A percentile compares a stretch with the other conserved stretches of the same genome.
These are phyloP conservation scores for Draba incana DNA, from an alignment of 345 rosid species.

Conservation along the genomic window DNA sequence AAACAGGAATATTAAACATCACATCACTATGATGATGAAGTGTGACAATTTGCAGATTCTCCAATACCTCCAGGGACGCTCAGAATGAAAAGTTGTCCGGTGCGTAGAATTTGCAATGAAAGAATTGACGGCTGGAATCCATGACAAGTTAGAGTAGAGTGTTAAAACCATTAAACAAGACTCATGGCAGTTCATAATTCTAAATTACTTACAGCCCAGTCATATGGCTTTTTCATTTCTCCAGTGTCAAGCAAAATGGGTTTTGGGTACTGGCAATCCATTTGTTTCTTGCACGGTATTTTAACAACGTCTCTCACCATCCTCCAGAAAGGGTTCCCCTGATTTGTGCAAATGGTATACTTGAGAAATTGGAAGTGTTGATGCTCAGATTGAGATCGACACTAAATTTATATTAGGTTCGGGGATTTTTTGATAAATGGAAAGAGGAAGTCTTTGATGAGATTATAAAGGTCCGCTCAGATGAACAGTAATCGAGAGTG, in stretches of 20 bases:
- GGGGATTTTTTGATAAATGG: too few relatives aligned
- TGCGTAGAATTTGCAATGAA: slow-evolving; percentile 82
- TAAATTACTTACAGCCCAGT: slow-evolving; percentile 82
- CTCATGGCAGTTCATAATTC: slow-evolving; percentile 3
- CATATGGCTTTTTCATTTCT: slow-evolving; percentile 93
- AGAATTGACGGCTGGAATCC: slow-evolving; percentile 85
- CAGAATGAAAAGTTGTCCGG: slow-evolving; percentile 92
- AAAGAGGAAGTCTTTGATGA: too few relatives aligned
- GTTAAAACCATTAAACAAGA: slow-evolving; percentile 11
- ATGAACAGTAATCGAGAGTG: too few relatives aligned
- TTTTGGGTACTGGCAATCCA: slow-evolving; percentile 85
- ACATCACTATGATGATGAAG: slow-evolving; percentile 5
- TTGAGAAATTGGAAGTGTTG: too few relatives aligned
- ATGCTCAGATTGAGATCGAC: too few relatives aligned
- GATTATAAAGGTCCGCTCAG: too few relatives aligned
- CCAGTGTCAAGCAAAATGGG: slow-evolving; percentile 98
- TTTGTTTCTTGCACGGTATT: slow-evolving; percentile 68
- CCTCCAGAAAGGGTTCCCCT: slow-evolving; percentile 98
- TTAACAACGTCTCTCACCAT: slow-evolving; percentile 76
- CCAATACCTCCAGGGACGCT: slow-evolving; percentile 89
- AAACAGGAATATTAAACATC: not conserved
- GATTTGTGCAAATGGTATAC: slow-evolving; percentile 28
- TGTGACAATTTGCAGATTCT: slow-evolving; percentile 28
- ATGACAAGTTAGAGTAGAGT: slow-evolving; percentile 29
- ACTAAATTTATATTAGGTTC: too few relatives aligned